Conservation (phyloP, 73 alveolate genomes). For the Breviolum minutum region DNA sequence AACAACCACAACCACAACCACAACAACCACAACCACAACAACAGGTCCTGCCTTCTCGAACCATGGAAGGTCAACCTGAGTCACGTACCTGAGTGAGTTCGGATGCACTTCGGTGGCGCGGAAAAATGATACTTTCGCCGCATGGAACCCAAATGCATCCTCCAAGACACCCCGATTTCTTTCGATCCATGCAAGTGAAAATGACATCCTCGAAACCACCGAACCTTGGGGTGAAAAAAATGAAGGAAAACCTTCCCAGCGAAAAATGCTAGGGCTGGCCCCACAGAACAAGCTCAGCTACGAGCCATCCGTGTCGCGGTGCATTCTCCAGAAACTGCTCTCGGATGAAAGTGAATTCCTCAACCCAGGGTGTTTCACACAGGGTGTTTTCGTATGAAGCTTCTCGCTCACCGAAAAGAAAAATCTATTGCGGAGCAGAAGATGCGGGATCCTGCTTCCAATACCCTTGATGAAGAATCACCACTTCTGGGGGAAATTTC, state of each 20-base stretch:
- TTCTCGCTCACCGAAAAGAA: too few species aligned
- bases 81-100: conserved; percentile 31
- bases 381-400: too few species aligned
- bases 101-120: neutral
- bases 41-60: conserved; percentile 45
- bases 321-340: conserved; percentile 82
- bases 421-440: too few species aligned
- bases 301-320: conserved; percentile 81
- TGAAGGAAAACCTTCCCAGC: too few species aligned
- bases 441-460: neutral
- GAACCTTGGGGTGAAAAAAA: neutral
- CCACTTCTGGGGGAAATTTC: too few species aligned
- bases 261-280: too few species aligned
- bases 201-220: conserved; percentile 83
- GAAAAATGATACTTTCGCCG: neutral
- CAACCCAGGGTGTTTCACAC: neutral
- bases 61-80: conserved; percentile 33
- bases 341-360: conserved; percentile 73
- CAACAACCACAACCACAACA: neutral
- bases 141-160: neutral
- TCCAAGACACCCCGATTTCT: conserved; percentile 42
- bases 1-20: neutral
- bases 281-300: neutral
- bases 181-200: conserved; percentile 58
- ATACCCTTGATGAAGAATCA: too few species aligned